Evolutionary conservation across 108 stramenopile genomes (phyloP), one percentile per base, ranked within the genome.

Genomic region (Cylindrotheca closterium): DNA sequence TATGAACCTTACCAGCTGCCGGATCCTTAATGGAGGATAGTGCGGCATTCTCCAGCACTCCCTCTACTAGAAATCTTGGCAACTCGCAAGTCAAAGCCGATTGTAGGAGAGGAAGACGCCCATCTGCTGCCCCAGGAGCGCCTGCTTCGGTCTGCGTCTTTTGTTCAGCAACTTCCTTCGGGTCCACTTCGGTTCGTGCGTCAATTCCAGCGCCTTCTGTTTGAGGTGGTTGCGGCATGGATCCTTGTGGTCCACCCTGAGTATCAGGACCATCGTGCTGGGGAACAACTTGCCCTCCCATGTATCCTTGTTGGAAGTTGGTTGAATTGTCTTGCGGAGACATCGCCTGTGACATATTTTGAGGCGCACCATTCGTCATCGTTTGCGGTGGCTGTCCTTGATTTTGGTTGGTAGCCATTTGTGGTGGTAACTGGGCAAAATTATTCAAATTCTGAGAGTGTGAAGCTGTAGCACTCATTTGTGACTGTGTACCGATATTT

Each of bases 101-200:
- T 31, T 84, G 58, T 27, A 88, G 63, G 2, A 88, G 66, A 18
- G 73, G 63, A 22, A 67, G 64, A 19, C 86, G 63, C 3, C 82
- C 82, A 54, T 79, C 59, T 31, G 80, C 83, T n/a, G 70, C 57
- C 5, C 71, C 73, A n/a, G 81, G 86, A 37, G 86, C 86, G 10
- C 73, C 83, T 1, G 34, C 30, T 1, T 37, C 29, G 17, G 85
- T 68, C 37, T 63, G 59, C 2, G 73, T 68, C 56, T 60, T 30
- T 51, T 70, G 51, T 22, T 73, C 77, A 15, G 81, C 85, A 30
- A 73, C 63, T n/a, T 75, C 65, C 18, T 52, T 61, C 18, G 85
- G 85, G 53, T 80, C 77, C 21, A 65, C 33, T 21, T 48, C 53
- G 26, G 79, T 66, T 58, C 81, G 64, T 23, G 81, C 85, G 48